Percentiles rank a stretch among this genome's conserved stretches.
These are phyloP conservation scores for Alnus rubra DNA, from an alignment of 306 rosid species.

Conservation along the genomic window DNA sequence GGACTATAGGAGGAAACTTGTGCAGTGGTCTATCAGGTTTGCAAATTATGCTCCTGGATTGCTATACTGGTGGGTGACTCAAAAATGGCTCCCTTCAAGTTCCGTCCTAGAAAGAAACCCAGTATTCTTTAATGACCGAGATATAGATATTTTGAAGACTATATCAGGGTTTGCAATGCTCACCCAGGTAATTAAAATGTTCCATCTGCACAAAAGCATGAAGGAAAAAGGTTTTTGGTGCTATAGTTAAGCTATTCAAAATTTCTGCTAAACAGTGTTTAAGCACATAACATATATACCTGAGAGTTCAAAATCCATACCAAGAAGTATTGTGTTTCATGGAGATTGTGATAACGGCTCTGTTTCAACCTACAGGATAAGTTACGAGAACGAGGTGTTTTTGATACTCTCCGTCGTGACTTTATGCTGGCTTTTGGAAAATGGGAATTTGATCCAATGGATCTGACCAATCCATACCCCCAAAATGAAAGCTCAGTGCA, in stretches of 20 bases:
- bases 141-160: conserved; percentile 60
- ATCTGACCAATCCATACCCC: conserved; percentile 70
- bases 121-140: conserved; percentile 67
- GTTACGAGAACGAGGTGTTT: conserved; percentile 56
- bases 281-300: neutral
- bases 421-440: conserved; percentile 69
- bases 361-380: conserved; percentile 49
- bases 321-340: neutral
- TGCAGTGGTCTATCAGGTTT: conserved; percentile 51
- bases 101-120: conserved; percentile 76
- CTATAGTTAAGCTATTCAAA: neutral
- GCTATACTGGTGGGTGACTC: conserved; percentile 82
- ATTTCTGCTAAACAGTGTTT: conserved; percentile 1
- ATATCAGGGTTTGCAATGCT: conserved; percentile 92
- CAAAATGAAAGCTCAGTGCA: conserved; percentile 58
- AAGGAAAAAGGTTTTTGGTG: neutral
- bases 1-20: conserved; percentile 65
- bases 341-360: conserved; percentile 18
- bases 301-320: neutral
- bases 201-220: neutral
- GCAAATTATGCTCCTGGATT: conserved; percentile 64
- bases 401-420: conserved; percentile 72
- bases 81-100: conserved; percentile 90
- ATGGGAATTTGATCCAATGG: conserved; percentile 86
- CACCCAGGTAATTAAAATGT: conserved; percentile 58